Percentiles rank a stretch among this genome's conserved stretches.
Conservation (phyloP, 805 yeast genomes). For the Brettanomyces naardenensis region DNA sequence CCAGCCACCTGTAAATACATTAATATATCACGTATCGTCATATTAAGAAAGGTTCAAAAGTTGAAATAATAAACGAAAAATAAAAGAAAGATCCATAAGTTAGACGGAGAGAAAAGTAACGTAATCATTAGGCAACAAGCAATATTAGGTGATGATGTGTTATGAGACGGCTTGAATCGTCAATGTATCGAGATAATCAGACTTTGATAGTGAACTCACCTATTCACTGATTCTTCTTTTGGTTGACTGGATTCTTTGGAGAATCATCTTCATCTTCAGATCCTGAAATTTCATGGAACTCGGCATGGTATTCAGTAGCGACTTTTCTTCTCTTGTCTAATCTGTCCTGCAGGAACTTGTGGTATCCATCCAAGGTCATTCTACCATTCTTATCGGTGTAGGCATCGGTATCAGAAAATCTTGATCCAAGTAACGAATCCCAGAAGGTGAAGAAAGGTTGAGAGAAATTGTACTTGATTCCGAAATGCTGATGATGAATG, state of each 20-base stretch:
- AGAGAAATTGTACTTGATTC: conserved; percentile 84
- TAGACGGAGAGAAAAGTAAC: too few species aligned
- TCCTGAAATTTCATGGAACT: conserved; percentile 3
- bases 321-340: conserved; percentile 9
- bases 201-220: too few species aligned
- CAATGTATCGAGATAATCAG: too few species aligned
- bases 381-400: conserved; percentile 59
- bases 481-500: conserved; percentile 95
- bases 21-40: too few species aligned
- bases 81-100: too few species aligned
- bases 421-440: conserved; percentile 71
- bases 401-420: conserved; percentile 56
- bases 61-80: too few species aligned
- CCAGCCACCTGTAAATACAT: too few species aligned
- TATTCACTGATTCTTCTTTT: conserved; percentile 1
- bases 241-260: conserved; percentile 3
- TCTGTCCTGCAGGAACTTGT: conserved; percentile 42
- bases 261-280: conserved; percentile 4
- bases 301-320: not conserved
- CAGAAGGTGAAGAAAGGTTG: conserved; percentile 96
- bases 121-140: too few species aligned
- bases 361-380: conserved; percentile 61
- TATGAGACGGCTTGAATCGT: too few species aligned
- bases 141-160: too few species aligned
- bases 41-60: too few species aligned